Base-by-base conservation (phyloP, 495 filamentous ascomycete species). In the Penicillium mononematosum region DNA sequence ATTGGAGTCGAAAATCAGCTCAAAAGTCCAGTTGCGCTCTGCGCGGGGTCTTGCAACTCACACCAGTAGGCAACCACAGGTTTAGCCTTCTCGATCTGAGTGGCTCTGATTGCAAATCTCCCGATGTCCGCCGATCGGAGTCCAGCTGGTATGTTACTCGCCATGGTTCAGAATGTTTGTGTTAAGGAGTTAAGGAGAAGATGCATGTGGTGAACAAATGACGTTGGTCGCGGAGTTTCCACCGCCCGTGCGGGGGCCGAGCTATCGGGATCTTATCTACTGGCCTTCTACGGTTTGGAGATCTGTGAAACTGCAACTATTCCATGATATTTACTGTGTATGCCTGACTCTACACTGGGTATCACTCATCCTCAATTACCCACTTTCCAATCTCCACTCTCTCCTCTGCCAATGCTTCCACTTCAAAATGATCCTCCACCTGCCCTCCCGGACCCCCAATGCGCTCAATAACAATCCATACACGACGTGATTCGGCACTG, bases 61-160 rank as follows among this genome's bases (percentile, higher is more conserved):
- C 93, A 96, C 89, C 92, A 98, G 69, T 97, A 98, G 36, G 92
- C 81, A 47, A 97, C 83, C 55, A 92, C 86, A 12, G 94, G 92
- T 75, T 92, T 92, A 45, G 83, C 83, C 45, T 78, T 82, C 68
- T 93, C 91, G 27, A 99, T 80, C 72, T 98, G 94, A 36, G 85
- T 81, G 17, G 91, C 93, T 53, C 95, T 84, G 17, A 84, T 71
- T 49, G 91, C 87, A 68, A 92, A 97, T 16, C 87, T 84, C 56
- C 82, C 84, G 61, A 96, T 84, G 61, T 93, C 90, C 50, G 87
- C 85, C 24, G 84, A 77, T 70, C 86, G 88, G 22, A 99, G 75
- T 66, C 85, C 85, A 12, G 81, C 78, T 9, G 95, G 94, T 58
- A 97, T 77, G 56, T 76, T 78, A 63, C 82, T 79, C 34, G 89